Evolutionary conservation across 1,139 yeast species (phyloP), one percentile per base, ranked within the genome.

Genomic region (Yarrowia galli): DNA sequence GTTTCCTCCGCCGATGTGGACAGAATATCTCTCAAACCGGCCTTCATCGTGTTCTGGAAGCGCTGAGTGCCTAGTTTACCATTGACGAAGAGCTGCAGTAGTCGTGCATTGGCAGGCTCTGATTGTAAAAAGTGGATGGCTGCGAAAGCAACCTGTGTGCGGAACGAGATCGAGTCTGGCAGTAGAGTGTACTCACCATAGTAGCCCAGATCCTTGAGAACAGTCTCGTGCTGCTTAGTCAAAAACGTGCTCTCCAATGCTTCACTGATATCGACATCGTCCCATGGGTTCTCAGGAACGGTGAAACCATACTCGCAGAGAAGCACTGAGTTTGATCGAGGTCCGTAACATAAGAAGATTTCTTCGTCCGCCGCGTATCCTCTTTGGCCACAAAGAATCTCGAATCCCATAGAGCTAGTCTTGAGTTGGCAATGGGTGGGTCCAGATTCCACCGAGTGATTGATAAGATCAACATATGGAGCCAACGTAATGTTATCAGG

Each of bases 241-340:
- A 89, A 70, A 32, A 82, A 71, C 2, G 78, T 75, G 0, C 75
- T 46, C 38, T 61, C 2, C 87, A 76, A 73, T 38, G 80, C 77
- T 0, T 77, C 75, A 0, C 91, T 79, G 9, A 93, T 75, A 73
- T 93, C 96, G 2, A 92, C 75, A 70, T 81, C 87, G 72, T 92
- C 88, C 92, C 95, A 89, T 38, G 77, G 79, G 75, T 92, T 92
- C 0, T 67, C 54, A 0, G 74, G 78, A 1, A 90, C 77, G 20
- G 83, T 82, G 79, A 93, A 95, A 1, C 98, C 98, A 74, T 95
- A 95, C 76, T 95, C 98, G 74, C 89, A 86, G 15, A 92, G 79
- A 51, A 95, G 79, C 72, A 91, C 91, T 60, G 87, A 91, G 75
- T 93, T 92, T 25, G 89, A 86, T 77, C 93, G 98, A 0, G 97